Percentiles rank a stretch among this genome's conserved stretches.
These are phyloP conservation scores for Arthroderma sp. DNA, from an alignment of 2,329 filamentous ascomycete species.

Conservation along the genomic window DNA sequence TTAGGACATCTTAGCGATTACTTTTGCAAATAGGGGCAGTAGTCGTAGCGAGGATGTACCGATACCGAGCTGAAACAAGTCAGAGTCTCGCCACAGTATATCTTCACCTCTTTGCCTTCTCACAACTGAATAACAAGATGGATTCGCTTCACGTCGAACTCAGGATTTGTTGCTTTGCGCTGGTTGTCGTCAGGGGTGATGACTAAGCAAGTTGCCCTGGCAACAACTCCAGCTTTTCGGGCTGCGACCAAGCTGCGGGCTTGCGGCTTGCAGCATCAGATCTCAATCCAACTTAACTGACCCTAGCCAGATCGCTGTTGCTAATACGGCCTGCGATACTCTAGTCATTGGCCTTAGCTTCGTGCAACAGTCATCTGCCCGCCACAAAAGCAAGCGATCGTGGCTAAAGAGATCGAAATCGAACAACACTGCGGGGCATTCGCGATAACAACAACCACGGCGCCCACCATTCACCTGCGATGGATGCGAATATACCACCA, in stretches of 20 bases:
- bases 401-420: not conserved
- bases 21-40: no score
- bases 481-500: conserved; percentile 27
- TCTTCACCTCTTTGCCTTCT: no score
- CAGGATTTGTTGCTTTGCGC: no score
- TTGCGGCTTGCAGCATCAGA: conserved; percentile 2
- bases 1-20: no score
- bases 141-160: no score
- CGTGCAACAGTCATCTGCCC: not conserved
- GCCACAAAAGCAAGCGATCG: not conserved
- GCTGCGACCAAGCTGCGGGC: not conserved
- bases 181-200: not conserved
- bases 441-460: not conserved
- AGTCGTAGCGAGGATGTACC: no score
- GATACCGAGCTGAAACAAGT: no score
- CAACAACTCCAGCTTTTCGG: not conserved
- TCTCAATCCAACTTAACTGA: not conserved
- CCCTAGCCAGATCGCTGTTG: conserved; percentile 1
- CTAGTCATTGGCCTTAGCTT: not conserved
- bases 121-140: no score
- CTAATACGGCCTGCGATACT: not conserved
- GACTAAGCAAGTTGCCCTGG: conserved; percentile 4
- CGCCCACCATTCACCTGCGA: conserved; percentile 10
- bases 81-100: no score
- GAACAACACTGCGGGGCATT: not conserved